Base-by-base conservation (phyloP, 140 eudicot species). In the Oenanthe javanica region DNA sequence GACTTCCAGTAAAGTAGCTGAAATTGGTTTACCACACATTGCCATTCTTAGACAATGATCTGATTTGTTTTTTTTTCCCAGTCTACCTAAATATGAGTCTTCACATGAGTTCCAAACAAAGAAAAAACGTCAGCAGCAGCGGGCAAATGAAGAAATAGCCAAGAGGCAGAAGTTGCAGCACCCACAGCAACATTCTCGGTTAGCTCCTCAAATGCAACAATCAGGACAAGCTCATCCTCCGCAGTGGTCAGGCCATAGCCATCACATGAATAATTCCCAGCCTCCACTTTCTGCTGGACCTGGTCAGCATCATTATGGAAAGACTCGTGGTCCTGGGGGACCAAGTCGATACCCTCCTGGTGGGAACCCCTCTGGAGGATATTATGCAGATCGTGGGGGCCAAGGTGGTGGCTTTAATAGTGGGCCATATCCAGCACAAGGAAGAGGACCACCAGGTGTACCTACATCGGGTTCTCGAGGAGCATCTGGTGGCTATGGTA, bases 81-180 rank as follows among this genome's bases (percentile, higher is more conserved):
- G 96, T 83, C 88, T 93, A 84, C 94, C 98, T 0, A 93, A 91
- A 64, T 93, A 93, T 38, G 98, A 93, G 79, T 82, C 98, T 59
- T 93, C 98, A 19, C 98, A 93, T 21, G 96, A 91, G 87, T 91
- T 86, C 84, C 96, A 93, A 50, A 90, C 97, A 18, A 93, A 93
- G 94, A 90, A 90, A 82, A 90, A 89, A 82, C 83, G 96, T 16
- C 97, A 90, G 84, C 97, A 93, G 84, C 96, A 93, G 63, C 79
- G 96, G 10, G 91, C 86, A 77, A 89, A 93, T 23, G 96, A 93
- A 27, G 97, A 93, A 87, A 86, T 79, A 8, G 92, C 94, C 67
- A 90, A 87, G 66, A 87, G 89, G 82, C 93, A 93, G 67, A 89
- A 90, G 73, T 23, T 87, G 79, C 94, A 85, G 72, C 90, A 90